Evolutionary conservation across 768 basidiomycete species (phyloP).

Genomic region (Kondoa malvinella): DNA sequence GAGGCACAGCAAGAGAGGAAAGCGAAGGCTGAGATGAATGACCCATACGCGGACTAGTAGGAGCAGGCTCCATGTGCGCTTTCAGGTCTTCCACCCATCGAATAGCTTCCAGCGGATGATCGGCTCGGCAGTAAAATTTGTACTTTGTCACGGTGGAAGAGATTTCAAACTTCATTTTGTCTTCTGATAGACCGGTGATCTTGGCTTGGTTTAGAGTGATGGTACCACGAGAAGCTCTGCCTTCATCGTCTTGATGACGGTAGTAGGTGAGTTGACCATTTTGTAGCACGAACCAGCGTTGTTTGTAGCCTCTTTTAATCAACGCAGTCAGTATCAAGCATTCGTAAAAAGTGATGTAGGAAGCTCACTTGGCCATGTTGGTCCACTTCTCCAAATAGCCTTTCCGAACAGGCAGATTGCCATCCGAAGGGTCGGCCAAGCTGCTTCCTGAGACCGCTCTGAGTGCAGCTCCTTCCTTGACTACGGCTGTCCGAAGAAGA

Average conservation of each 20-base stretch:
- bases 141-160: constrained; percentile 35
- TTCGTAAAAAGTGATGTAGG: constrained; percentile 51
- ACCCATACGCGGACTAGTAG: not conserved
- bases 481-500: not conserved
- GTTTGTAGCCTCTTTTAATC: not conserved
- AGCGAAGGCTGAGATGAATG: constrained; percentile 7
- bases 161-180: constrained; percentile 67
- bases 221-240: constrained; percentile 63
- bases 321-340: constrained; percentile 74
- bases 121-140: constrained; percentile 27
- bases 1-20: constrained; percentile 6
- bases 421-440: not conserved
- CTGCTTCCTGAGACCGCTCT: not conserved
- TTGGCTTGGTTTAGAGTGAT: constrained; percentile 46
- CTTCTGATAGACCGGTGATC: constrained; percentile 36
- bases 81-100: constrained; percentile 67
- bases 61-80: constrained; percentile 47
- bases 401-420: constrained; percentile 9
- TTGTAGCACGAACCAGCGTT: not conserved
- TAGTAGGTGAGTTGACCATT: constrained; percentile 41
- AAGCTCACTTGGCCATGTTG: constrained; percentile 51
- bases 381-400: constrained; percentile 57
- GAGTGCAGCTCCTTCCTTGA: constrained; percentile 15
- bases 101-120: constrained; percentile 65
- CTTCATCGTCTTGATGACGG: constrained; percentile 77